Percentiles rank a stretch among this genome's conserved stretches.
phyloP scores from a whole-genome alignment of 2,329 filamentous ascomycete species.

The Epichloe uncinata region DNA sequence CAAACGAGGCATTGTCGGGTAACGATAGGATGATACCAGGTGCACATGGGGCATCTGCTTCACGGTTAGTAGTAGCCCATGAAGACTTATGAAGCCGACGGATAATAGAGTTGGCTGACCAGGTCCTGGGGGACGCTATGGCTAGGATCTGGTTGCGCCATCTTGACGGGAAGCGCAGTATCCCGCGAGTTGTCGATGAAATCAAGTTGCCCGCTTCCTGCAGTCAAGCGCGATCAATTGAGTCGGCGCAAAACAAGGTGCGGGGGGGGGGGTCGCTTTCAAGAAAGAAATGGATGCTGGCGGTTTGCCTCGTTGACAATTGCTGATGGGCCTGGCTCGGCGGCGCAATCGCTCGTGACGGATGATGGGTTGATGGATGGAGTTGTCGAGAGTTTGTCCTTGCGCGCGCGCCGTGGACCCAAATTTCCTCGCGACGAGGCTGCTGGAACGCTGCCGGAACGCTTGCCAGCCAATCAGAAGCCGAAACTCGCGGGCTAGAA shows the following conservation, averaged over 20 bases:
- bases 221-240: not conserved
- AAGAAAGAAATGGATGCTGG: not conserved
- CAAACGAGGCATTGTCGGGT: conserved; percentile 58
- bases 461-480: conserved; percentile 14
- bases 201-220: not conserved
- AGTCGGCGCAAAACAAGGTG: not conserved
- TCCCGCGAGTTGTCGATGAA: not conserved
- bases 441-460: conserved; percentile 10
- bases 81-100: not conserved
- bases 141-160: conserved; percentile 30
- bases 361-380: conserved; percentile 1
- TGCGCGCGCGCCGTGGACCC: conserved; percentile 14
- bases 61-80: conserved; percentile 9
- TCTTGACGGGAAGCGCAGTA: conserved; percentile 11
- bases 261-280: not conserved
- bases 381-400: conserved; percentile 5
- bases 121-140: conserved; percentile 29
- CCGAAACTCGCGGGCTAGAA: not conserved
- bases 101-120: conserved; percentile 16
- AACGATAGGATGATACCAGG: conserved; percentile 71
- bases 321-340: conserved; percentile 3
- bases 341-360: conserved; percentile 8
- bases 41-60: conserved; percentile 74
- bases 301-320: not conserved
- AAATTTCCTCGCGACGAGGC: conserved; percentile 27